Evolutionary conservation across 768 basidiomycete species (phyloP).

Genomic region (Bullera alba): DNA sequence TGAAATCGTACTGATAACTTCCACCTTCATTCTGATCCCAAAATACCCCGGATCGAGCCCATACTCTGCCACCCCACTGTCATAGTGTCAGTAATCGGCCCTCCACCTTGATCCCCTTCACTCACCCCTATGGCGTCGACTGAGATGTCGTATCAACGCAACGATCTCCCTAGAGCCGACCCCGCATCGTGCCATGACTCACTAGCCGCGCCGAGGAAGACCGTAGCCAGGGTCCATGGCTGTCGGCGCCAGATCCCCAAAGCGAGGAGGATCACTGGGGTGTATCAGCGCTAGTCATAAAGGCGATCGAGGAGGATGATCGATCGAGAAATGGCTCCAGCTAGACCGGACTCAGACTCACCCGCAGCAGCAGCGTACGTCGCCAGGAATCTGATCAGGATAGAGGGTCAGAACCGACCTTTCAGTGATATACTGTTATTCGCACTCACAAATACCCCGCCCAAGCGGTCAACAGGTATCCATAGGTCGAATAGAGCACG

Average conservation of each 20-base stretch:
- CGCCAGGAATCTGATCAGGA: slow-evolving; percentile 6
- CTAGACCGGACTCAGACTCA: too few species aligned
- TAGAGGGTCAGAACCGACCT: too few species aligned
- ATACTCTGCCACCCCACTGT: slow-evolving; percentile 20
- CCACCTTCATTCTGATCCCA: slow-evolving; percentile 21
- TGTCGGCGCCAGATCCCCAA: too few species aligned
- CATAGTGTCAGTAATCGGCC: neutral
- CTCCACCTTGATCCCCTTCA: neutral
- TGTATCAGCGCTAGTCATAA: too few species aligned
- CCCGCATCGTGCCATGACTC: neutral
- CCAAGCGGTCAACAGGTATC: slow-evolving; percentile 8
- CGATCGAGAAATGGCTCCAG: too few species aligned
- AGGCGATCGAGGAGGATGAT: too few species aligned
- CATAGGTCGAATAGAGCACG: slow-evolving; percentile 17
- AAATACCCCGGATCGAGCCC: slow-evolving; percentile 1
- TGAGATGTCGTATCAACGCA: neutral
- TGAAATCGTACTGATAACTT: slow-evolving; percentile 4
- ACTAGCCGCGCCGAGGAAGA: slow-evolving; percentile 12
- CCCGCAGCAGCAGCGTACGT: slow-evolving; percentile 5
- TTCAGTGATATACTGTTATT: too few species aligned
- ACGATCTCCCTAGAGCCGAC: neutral
- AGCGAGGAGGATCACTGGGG: too few species aligned
- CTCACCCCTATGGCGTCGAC: slow-evolving; percentile 19
- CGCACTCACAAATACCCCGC: slow-evolving; percentile 15
- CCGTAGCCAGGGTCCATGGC: slow-evolving; percentile 22